A percentile compares a stretch with the other conserved stretches of the same genome.
Conservation (phyloP, 202 grass and related monocot species). For the Schoenoplectus tabernaemontani region DNA sequence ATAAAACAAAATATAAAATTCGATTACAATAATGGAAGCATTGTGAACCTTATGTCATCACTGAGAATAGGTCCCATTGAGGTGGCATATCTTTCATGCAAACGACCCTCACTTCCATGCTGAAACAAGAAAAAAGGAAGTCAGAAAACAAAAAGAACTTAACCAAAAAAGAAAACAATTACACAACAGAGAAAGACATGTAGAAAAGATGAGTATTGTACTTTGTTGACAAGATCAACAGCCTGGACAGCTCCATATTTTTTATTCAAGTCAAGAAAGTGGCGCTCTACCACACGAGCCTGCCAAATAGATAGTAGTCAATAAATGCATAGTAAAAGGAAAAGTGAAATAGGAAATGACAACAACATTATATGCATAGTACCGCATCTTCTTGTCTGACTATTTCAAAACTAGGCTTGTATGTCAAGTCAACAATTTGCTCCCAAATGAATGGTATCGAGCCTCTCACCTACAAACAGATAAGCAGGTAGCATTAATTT, state of each 20-base stretch:
- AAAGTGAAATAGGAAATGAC: slow-evolving; percentile 5
- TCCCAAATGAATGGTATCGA: slow-evolving; percentile 96
- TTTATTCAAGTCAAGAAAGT: slow-evolving; percentile 72
- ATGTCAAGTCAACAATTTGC: slow-evolving; percentile 98
- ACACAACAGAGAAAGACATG: slow-evolving; percentile 4
- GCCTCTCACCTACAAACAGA: slow-evolving; percentile 74
- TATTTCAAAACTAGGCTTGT: slow-evolving; percentile 87
- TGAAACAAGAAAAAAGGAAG: slow-evolving; percentile 35
- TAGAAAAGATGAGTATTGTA: slow-evolving; percentile 28
- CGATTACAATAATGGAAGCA: slow-evolving; percentile 5
- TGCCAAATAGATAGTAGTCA: slow-evolving; percentile 28
- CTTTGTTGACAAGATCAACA: slow-evolving; percentile 89
- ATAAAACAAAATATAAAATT: neutral
- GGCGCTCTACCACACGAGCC: slow-evolving; percentile 66
- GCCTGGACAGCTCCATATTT: slow-evolving; percentile 80
- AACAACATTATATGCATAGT: slow-evolving; percentile 21
- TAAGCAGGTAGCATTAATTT: neutral
- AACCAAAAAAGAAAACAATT: neutral
- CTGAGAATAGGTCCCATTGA: slow-evolving; percentile 64
- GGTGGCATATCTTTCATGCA: slow-evolving; percentile 65
- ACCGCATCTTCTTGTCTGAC: slow-evolving; percentile 82
- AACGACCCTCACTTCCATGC: slow-evolving; percentile 81
- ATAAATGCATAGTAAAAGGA: neutral
- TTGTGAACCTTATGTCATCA: slow-evolving; percentile 63
- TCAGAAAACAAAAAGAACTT: slow-evolving; percentile 8